These are phyloP conservation scores for Leishmania turanica DNA, from an alignment of 208 protist species.

Conservation along the genomic window DNA sequence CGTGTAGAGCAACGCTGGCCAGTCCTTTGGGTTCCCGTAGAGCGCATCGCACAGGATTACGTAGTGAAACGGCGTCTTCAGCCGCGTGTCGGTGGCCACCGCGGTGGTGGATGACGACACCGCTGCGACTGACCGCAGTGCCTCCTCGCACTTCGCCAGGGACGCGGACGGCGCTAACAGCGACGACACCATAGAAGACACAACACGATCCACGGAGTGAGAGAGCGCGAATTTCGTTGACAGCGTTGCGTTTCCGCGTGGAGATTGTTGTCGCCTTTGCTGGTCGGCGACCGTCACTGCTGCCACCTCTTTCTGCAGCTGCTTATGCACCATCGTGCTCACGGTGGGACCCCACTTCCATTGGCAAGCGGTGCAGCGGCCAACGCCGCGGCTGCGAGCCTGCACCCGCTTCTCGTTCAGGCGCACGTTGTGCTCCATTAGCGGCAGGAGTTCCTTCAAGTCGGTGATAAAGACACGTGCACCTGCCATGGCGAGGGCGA, in stretches of 20 bases:
- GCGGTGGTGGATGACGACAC: not conserved
- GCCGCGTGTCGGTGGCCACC: not conserved
- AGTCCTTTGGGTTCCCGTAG: slow-evolving; percentile 89
- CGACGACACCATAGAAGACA: slow-evolving; percentile 27
- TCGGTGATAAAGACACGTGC: slow-evolving; percentile 77
- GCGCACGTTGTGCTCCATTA: slow-evolving; percentile 79
- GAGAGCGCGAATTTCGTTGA: not conserved
- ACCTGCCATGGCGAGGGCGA: slow-evolving; percentile 84
- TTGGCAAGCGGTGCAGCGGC: slow-evolving; percentile 57
- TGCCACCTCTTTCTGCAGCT: slow-evolving; percentile 34
- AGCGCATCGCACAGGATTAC: slow-evolving; percentile 88
- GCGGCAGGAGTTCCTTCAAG: slow-evolving; percentile 83
- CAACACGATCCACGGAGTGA: slow-evolving; percentile 8
- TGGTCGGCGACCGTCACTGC: not conserved
- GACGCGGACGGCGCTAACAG: slow-evolving; percentile 40
- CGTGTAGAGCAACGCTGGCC: slow-evolving; percentile 82
- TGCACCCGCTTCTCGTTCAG: slow-evolving; percentile 54
- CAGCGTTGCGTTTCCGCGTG: not conserved
- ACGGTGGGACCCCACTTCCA: slow-evolving; percentile 82
- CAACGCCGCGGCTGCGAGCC: slow-evolving; percentile 36
- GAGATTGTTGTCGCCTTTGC: not conserved
- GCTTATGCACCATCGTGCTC: slow-evolving; percentile 33
- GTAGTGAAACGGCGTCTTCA: slow-evolving; percentile 32
- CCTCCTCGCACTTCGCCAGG: slow-evolving; percentile 32
- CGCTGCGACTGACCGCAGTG: slow-evolving; percentile 9